A percentile compares a stretch with the other conserved stretches of the same genome.
Evolutionary conservation across 2,329 filamentous ascomycete genomes (phyloP).

Genomic region (Colletotrichum sp.): DNA sequence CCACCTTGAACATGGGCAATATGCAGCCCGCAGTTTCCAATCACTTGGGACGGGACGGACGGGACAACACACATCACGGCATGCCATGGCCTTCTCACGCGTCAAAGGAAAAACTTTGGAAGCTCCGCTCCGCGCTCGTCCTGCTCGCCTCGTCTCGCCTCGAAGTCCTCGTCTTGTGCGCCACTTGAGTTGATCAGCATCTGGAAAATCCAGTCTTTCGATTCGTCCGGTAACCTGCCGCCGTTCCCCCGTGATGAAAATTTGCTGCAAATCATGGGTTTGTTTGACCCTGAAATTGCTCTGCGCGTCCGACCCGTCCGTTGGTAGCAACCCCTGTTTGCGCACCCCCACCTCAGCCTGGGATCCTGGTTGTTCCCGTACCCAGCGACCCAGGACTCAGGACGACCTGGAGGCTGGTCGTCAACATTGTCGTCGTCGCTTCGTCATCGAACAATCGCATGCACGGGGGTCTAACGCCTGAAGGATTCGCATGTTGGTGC

Average conservation of each 20-base stretch:
- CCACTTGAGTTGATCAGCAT: conserved; percentile 10
- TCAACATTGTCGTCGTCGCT: neutral
- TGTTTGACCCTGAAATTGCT: conserved; percentile 20
- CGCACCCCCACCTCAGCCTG: conserved; percentile 3
- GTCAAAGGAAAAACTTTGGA: neutral
- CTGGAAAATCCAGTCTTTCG: neutral
- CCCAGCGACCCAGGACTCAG: conserved; percentile 13
- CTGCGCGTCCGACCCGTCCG: conserved; percentile 6
- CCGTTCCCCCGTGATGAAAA: conserved; percentile 9
- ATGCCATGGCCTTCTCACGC: neutral
- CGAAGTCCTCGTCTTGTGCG: neutral
- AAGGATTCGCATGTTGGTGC: neutral
- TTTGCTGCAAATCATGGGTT: conserved; percentile 13
- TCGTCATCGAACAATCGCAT: conserved; percentile 1
- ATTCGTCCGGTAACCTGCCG: conserved; percentile 10
- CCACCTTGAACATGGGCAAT: neutral
- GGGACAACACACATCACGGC: neutral
- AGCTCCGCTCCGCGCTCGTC: conserved; percentile 5
- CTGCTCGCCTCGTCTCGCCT: neutral
- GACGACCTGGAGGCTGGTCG: neutral
- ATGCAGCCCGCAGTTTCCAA: conserved; percentile 15
- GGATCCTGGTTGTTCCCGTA: conserved; percentile 12
- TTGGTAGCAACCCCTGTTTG: conserved; percentile 6
- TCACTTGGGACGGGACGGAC: conserved; percentile 17
- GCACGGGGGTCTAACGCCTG: neutral